These are phyloP conservation scores for Phalaenopsis aphrodite DNA, from an alignment of 106 monocot genomes.

Conservation along the genomic window DNA sequence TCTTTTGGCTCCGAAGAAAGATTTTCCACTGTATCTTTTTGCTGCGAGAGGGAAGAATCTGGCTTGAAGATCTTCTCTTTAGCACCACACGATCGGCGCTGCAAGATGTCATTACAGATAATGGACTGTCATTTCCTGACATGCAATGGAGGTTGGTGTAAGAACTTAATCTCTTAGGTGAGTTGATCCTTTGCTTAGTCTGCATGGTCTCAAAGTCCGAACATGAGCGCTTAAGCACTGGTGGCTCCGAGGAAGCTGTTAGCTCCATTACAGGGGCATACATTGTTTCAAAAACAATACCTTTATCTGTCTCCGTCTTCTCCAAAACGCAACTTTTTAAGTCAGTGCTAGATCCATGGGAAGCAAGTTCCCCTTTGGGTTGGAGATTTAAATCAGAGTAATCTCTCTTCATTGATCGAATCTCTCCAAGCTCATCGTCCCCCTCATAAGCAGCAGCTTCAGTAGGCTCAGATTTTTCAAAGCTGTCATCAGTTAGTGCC, in stretches of 20 bases:
- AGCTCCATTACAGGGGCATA: neutral
- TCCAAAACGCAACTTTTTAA: neutral
- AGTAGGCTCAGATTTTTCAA: neutral
- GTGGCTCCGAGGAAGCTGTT: neutral
- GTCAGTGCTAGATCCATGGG: constrained; percentile 1
- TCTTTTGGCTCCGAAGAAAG: constrained; percentile 46
- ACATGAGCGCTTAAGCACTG: constrained; percentile 22
- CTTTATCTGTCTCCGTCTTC: constrained; percentile 21
- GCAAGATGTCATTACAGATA: constrained; percentile 46
- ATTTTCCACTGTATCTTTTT: constrained; percentile 90
- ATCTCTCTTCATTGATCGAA: constrained; percentile 30
- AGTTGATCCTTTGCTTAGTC: neutral
- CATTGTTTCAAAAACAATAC: constrained; percentile 17
- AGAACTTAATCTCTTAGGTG: neutral
- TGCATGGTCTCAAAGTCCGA: constrained; percentile 79
- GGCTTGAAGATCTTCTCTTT: constrained; percentile 75
- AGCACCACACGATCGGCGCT: constrained; percentile 76
- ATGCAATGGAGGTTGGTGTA: neutral
- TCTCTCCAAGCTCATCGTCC: constrained; percentile 51
- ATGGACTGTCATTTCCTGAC: constrained; percentile 13
- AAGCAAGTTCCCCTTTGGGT: neutral
- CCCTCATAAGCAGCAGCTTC: constrained; percentile 46
- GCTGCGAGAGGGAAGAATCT: constrained; percentile 85
- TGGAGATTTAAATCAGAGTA: constrained; percentile 34
- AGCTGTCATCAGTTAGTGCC: constrained; percentile 5